Conservation (phyloP, 352 stramenopile species). For the Phytophthora ramorum region DNA sequence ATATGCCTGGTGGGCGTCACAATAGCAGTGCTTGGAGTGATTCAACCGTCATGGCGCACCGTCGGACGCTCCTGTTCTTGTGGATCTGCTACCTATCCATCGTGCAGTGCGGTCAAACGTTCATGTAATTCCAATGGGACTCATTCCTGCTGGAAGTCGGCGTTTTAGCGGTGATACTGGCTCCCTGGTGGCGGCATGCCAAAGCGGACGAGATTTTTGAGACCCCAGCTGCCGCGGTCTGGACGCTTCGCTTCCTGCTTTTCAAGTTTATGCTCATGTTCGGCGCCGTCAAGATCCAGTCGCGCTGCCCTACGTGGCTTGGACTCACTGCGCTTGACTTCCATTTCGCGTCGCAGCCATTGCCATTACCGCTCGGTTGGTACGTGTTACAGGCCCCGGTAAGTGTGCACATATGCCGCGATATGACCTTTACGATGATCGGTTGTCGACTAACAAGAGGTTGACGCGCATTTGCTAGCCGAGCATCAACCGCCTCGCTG, state of each 20-base stretch:
- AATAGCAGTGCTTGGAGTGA: slow-evolving; percentile 36
- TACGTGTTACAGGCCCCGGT: slow-evolving; percentile 85
- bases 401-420: slow-evolving; percentile 9
- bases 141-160: slow-evolving; percentile 90
- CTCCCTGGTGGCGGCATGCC: slow-evolving; percentile 43
- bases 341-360: slow-evolving; percentile 90
- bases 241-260: slow-evolving; percentile 87
- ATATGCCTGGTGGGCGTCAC: slow-evolving; percentile 48
- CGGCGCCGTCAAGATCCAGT: slow-evolving; percentile 92
- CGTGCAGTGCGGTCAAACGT: slow-evolving; percentile 79
- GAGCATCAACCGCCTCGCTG: slow-evolving; percentile 73
- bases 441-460: slow-evolving; percentile 4
- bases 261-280: slow-evolving; percentile 97
- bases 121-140: slow-evolving; percentile 95
- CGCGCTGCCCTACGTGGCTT: slow-evolving; percentile 90
- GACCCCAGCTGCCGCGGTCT: slow-evolving; percentile 42
- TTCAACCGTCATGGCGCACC: slow-evolving; percentile 39
- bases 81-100: slow-evolving; percentile 85
- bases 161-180: slow-evolving; percentile 64
- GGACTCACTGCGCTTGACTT: slow-evolving; percentile 91
- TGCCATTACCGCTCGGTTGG: slow-evolving; percentile 88
- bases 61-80: slow-evolving; percentile 39
- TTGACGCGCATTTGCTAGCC: slow-evolving; percentile 40
- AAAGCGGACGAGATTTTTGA: slow-evolving; percentile 34
- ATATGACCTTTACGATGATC: background rate